Base-by-base conservation (phyloP, 164 flowering plant species). In the Taxillus chinensis region DNA sequence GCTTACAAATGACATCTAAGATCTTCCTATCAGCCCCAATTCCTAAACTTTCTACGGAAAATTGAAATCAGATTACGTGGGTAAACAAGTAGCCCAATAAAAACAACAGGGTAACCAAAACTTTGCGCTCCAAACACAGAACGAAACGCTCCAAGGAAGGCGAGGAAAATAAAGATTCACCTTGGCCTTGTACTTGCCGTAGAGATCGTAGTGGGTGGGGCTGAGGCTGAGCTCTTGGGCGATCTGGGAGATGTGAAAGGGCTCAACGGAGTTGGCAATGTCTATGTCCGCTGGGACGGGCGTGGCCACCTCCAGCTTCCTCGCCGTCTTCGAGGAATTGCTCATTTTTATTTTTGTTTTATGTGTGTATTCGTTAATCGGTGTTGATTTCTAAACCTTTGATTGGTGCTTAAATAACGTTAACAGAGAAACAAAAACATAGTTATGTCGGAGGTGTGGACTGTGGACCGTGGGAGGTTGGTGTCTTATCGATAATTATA, bases 131-230 rank as follows among this genome's bases (percentile, higher is more conserved):
- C 27, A 48, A 43, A 43, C 46, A 6, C 46, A 43, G 10, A 43
- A 5, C 46, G 2, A 43, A 6, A 58, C 17, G 38, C 41, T 11
- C 1, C 27, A 38, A 45, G 63, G 8, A 16, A 41, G 52, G 38
- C 10, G 27, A 53, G 4, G 54, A 64, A 54, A 43, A 55, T 70
- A 63, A 9, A 8, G 50, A 14, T 53, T 39, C 38, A 91, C 99
- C 98, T 91, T 95, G 70, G 99, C 99, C 69, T 95, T 95, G 85
- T 87, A 89, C 63, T 95, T 95, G 8, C 99, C 99, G 64, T 91
- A 95, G 17, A 87, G 90, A 80, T 95, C 99, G 61, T 89, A 95
- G 53, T 91, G 90, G 10, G 73, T 8, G 39, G 96, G 75, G 39
- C 59, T 73, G 64, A 95, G 89, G 74, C 78, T 74, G 66, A 91